A percentile compares a stretch with the other conserved stretches of the same genome.
Evolutionary conservation across 2,329 filamentous ascomycete species (phyloP).

Genomic region (Paracamarosporium sp.): DNA sequence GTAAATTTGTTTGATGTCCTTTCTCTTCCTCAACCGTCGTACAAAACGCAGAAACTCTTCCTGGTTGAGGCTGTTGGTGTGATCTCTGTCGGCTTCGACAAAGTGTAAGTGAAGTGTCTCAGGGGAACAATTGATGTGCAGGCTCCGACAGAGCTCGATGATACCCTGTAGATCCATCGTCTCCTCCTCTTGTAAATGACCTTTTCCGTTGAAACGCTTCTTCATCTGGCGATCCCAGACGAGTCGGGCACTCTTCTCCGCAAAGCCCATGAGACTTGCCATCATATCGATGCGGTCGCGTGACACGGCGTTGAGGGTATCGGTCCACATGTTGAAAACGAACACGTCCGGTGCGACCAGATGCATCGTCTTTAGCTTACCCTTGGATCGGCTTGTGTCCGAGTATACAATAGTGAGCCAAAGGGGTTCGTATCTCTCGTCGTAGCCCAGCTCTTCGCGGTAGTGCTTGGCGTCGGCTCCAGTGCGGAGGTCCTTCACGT

Average conservation of each 20-base stretch:
- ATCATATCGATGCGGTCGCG: slow-evolving; percentile 89
- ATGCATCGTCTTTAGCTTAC: slow-evolving; percentile 80
- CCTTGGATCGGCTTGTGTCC: slow-evolving; percentile 78
- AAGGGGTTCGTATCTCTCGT: slow-evolving; percentile 69
- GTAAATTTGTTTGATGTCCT: slow-evolving; percentile 80
- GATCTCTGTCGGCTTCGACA: slow-evolving; percentile 70
- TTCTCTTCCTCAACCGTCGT: slow-evolving; percentile 79
- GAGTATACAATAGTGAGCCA: slow-evolving; percentile 94
- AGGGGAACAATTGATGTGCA: slow-evolving; percentile 90
- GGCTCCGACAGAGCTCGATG: slow-evolving; percentile 81
- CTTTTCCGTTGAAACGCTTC: slow-evolving; percentile 65
- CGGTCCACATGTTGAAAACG: slow-evolving; percentile 80
- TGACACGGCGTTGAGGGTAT: slow-evolving; percentile 82
- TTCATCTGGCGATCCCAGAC: slow-evolving; percentile 90
- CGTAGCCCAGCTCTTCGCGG: slow-evolving; percentile 79
- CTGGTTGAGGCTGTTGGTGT: slow-evolving; percentile 74
- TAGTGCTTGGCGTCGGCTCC: slow-evolving; percentile 88
- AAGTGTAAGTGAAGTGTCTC: slow-evolving; percentile 78
- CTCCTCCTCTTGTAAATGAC: slow-evolving; percentile 65
- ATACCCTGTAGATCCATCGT: slow-evolving; percentile 79
- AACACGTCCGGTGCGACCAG: slow-evolving; percentile 78
- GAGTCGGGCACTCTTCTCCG: slow-evolving; percentile 78
- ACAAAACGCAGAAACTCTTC: slow-evolving; percentile 85
- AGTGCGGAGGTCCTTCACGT: slow-evolving; percentile 88
- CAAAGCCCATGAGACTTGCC: slow-evolving; percentile 79